These are phyloP conservation scores for Fragilaria crotonensis DNA, from an alignment of 108 stramenopile species.

Conservation along the genomic window DNA sequence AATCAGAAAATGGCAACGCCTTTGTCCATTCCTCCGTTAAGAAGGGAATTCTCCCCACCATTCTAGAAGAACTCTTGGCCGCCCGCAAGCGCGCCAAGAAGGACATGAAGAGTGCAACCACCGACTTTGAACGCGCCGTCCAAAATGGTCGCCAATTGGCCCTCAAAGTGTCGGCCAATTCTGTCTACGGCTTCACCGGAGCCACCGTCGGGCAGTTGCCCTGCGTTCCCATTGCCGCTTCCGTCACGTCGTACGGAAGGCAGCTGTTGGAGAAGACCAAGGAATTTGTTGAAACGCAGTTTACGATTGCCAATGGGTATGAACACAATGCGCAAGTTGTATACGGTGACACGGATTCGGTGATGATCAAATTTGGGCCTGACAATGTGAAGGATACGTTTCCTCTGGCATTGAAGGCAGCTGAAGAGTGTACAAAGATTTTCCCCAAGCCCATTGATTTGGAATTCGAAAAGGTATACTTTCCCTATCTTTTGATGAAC, in stretches of 20 bases:
- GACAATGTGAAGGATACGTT: conserved; percentile 89
- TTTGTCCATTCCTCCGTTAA: conserved; percentile 89
- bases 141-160: conserved; percentile 99
- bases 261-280: conserved; percentile 89
- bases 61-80: conserved; percentile 80
- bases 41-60: conserved; percentile 96
- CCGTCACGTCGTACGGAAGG: conserved; percentile 95
- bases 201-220: conserved; percentile 98
- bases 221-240: conserved; percentile 96
- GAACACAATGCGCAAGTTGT: conserved; percentile 92
- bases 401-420: conserved; percentile 91
- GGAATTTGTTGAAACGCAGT: conserved; percentile 88
- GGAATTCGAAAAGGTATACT: conserved; percentile 99
- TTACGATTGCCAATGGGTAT: conserved; percentile 94
- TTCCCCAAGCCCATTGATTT: conserved; percentile 88
- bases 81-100: conserved; percentile 98
- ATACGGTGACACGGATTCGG: conserved; percentile 98
- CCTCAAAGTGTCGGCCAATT: conserved; percentile 97
- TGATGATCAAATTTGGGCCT: conserved; percentile 99
- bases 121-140: conserved; percentile 97
- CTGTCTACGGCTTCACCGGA: conserved; percentile 99
- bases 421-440: conserved; percentile 88
- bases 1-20: conserved; percentile 85
- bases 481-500: conserved; percentile 97
- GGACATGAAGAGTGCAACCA: conserved; percentile 98